phyloP scores from a whole-genome alignment of 2,329 filamentous ascomycete genomes.

The Aspergillus sp. region DNA sequence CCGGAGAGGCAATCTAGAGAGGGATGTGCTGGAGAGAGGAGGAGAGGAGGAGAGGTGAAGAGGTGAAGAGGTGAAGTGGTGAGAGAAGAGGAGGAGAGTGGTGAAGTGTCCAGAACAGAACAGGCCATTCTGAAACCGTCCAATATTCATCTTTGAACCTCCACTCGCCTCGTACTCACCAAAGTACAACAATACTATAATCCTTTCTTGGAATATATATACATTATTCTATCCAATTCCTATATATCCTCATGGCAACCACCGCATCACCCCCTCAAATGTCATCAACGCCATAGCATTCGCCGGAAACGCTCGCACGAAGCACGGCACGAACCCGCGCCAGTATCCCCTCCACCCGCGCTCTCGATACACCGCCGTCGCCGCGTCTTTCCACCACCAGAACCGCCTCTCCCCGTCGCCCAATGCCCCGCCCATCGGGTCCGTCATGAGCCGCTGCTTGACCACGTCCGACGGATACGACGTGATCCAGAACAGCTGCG shows the following conservation, averaged over 20 bases:
- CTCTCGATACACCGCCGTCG: conserved; percentile 64
- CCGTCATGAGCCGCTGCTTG: conserved; percentile 96
- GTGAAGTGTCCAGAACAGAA: too few species aligned
- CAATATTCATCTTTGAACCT: too few species aligned
- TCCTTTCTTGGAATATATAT: too few species aligned
- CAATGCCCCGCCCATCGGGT: conserved; percentile 64
- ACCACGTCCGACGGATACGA: conserved; percentile 88
- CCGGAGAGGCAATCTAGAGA: too few species aligned
- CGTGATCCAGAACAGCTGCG: conserved; percentile 89
- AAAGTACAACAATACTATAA: too few species aligned
- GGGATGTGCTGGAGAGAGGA: too few species aligned
- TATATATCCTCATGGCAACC: conserved; percentile 25
- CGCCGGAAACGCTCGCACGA: conserved; percentile 85
- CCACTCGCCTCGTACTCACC: too few species aligned
- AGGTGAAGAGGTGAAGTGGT: too few species aligned
- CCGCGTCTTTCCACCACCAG: conserved; percentile 69
- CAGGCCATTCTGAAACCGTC: too few species aligned
- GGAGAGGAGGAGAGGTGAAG: too few species aligned
- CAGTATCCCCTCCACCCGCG: conserved; percentile 73
- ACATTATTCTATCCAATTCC: not conserved
- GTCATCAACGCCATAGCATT: conserved; percentile 89
- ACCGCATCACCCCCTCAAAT: conserved; percentile 84
- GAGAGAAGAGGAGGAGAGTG: too few species aligned
- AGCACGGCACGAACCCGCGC: conserved; percentile 89
- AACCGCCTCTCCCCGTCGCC: conserved; percentile 61